Evolutionary conservation across 805 yeast genomes (phyloP).

Genomic region (Wickerhamomyces xylosicus): DNA sequence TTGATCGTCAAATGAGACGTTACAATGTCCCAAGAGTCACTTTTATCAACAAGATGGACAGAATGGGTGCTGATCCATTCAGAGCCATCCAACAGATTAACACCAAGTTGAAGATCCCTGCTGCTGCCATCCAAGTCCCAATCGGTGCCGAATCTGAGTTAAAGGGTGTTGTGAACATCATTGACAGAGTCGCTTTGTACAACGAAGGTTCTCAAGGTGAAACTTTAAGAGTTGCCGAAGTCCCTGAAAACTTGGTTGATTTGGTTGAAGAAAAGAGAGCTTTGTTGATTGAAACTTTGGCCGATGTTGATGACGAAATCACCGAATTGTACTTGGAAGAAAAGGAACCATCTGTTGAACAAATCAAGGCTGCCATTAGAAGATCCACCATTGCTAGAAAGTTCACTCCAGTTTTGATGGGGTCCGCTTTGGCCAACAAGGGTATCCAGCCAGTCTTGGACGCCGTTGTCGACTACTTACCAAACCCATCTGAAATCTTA

Average conservation of each 20-base stretch:
- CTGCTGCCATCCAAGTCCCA: constrained; percentile 97
- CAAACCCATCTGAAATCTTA: constrained; percentile 88
- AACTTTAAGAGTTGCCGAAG: constrained; percentile 46
- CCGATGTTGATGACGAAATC: constrained; percentile 96
- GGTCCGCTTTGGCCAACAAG: constrained; percentile 93
- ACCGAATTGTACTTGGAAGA: constrained; percentile 91
- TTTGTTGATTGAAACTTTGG: constrained; percentile 80
- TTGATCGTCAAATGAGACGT: constrained; percentile 97
- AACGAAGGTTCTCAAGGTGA: constrained; percentile 92
- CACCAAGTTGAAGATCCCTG: constrained; percentile 78
- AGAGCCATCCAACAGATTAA: constrained; percentile 87
- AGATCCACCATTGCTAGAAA: constrained; percentile 91
- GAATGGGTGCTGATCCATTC: constrained; percentile 99
- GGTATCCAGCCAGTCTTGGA: constrained; percentile 94
- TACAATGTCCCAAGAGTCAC: constrained; percentile 96
- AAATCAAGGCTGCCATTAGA: constrained; percentile 83
- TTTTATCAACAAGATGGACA: constrained; percentile 95
- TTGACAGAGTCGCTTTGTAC: constrained; percentile 77
- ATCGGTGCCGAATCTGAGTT: constrained; percentile 86
- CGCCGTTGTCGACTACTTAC: constrained; percentile 91
- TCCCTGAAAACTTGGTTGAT: constrained; percentile 74
- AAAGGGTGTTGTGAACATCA: constrained; percentile 84
- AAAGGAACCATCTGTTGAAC: constrained; percentile 72
- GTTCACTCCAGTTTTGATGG: constrained; percentile 99
- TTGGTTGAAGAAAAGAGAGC: constrained; percentile 87